These are phyloP conservation scores for Coccomyxa subellipsoidea DNA, from an alignment of 163 green algal genomes.

Conservation along the genomic window DNA sequence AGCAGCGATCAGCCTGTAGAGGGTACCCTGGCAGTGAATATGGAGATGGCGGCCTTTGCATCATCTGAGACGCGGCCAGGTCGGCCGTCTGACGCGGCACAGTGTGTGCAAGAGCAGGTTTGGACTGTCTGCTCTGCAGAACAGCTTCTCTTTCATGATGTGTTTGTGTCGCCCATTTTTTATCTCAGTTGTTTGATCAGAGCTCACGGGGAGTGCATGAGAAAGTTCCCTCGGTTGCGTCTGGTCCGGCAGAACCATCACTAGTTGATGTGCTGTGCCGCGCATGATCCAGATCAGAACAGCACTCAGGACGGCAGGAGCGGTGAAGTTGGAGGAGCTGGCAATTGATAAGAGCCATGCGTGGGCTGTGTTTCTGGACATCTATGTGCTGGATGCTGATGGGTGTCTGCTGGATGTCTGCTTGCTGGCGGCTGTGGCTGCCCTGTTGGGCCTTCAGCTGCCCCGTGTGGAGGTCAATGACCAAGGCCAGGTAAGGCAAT, in stretches of 20 bases:
- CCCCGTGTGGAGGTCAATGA: conserved; percentile 33
- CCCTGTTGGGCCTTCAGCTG: conserved; percentile 53
- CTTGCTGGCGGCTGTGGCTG: conserved; percentile 59
- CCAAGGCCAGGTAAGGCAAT: conserved; percentile 27
- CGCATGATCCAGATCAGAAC: conserved; percentile 8
- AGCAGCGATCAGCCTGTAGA: conserved; percentile 1
- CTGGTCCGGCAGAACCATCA: background rate
- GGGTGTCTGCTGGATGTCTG: conserved; percentile 60
- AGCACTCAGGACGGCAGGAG: conserved; percentile 2
- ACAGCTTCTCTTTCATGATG: background rate
- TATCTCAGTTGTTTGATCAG: background rate
- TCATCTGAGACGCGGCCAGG: conserved; percentile 41
- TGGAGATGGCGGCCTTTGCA: conserved; percentile 54
- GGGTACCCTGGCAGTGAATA: conserved; percentile 19
- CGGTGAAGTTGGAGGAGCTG: conserved; percentile 17
- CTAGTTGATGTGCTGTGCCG: background rate
- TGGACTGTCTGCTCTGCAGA: background rate
- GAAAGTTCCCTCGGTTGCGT: background rate
- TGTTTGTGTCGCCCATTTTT: background rate
- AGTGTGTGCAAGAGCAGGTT: conserved; percentile 21
- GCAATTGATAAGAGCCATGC: conserved; percentile 14
- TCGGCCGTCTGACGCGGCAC: conserved; percentile 28
- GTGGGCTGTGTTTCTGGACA: conserved; percentile 59
- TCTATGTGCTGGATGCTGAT: conserved; percentile 73
- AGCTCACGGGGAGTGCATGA: background rate